These are phyloP conservation scores for Pyrus bretschneideri DNA, from an alignment of 306 rosid genomes.

Conservation along the genomic window DNA sequence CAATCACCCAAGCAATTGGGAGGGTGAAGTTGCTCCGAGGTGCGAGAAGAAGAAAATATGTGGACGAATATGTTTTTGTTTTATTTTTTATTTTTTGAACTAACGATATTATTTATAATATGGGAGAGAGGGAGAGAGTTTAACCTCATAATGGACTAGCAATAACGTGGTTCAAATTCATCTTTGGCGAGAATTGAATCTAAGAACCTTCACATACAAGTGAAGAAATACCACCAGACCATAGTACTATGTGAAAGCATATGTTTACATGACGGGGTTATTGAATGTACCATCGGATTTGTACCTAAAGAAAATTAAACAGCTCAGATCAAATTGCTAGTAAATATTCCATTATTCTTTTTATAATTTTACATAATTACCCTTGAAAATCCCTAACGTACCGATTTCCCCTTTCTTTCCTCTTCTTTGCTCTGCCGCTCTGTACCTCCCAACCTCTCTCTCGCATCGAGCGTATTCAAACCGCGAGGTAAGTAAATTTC, in stretches of 20 bases:
- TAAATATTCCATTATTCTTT: background rate
- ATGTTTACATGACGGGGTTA: too few species aligned
- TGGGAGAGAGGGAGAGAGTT: rapidly evolving
- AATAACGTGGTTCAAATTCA: too few species aligned
- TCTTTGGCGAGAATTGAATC: rapidly evolving
- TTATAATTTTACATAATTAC: background rate
- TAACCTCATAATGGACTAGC: rapidly evolving
- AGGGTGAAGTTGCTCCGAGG: too few species aligned
- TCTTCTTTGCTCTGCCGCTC: background rate
- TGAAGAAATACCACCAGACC: rapidly evolving
- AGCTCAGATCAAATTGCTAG: background rate
- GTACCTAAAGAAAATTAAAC: background rate
- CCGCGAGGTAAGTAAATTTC: background rate
- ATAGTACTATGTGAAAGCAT: too few species aligned
- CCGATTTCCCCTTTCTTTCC: background rate
- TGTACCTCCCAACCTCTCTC: background rate
- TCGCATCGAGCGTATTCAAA: background rate
- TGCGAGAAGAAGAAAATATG: too few species aligned
- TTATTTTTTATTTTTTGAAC: too few species aligned
- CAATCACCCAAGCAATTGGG: too few species aligned
- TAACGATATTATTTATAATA: too few species aligned
- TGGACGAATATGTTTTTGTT: too few species aligned
- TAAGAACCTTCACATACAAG: too few species aligned
- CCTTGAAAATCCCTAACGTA: background rate
- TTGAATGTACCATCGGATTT: background rate